These are phyloP conservation scores for Eimeria acervulina DNA, from an alignment of 169 alveolate species.

Conservation along the genomic window DNA sequence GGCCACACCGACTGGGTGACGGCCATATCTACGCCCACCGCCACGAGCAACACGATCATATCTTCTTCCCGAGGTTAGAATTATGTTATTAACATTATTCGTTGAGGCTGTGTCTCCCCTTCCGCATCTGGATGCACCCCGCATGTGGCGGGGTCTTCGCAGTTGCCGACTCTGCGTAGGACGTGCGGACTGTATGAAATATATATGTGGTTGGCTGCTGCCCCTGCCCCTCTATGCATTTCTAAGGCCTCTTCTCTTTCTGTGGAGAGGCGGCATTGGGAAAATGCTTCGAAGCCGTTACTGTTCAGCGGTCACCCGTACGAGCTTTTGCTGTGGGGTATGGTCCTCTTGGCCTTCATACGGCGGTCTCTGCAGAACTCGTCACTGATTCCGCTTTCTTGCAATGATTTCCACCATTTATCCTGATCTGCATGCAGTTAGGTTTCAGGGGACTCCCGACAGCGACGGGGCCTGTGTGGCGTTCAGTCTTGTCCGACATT, in stretches of 20 bases:
- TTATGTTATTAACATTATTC: not conserved
- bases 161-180: constrained; percentile 29
- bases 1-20: constrained; percentile 98
- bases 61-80: constrained; percentile 95
- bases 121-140: not conserved
- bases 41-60: constrained; percentile 93
- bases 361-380: not conserved
- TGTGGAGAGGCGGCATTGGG: not conserved
- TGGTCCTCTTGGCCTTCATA: not conserved
- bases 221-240: not conserved
- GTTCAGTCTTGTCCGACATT: too few species aligned
- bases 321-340: not conserved
- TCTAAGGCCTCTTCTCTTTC: not conserved
- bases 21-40: constrained; percentile 96
- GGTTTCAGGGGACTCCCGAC: not conserved
- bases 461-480: not conserved
- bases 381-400: not conserved
- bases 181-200: not conserved
- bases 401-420: not conserved
- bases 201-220: not conserved
- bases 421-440: not conserved
- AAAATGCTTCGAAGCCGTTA: too few species aligned
- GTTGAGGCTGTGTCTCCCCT: not conserved
- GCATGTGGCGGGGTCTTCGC: not conserved
- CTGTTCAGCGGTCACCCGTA: not conserved